A percentile compares a stretch with the other conserved stretches of the same genome.
Evolutionary conservation across 352 stramenopile genomes (phyloP).

Genomic region (Phytophthora macrochlamydospora): DNA sequence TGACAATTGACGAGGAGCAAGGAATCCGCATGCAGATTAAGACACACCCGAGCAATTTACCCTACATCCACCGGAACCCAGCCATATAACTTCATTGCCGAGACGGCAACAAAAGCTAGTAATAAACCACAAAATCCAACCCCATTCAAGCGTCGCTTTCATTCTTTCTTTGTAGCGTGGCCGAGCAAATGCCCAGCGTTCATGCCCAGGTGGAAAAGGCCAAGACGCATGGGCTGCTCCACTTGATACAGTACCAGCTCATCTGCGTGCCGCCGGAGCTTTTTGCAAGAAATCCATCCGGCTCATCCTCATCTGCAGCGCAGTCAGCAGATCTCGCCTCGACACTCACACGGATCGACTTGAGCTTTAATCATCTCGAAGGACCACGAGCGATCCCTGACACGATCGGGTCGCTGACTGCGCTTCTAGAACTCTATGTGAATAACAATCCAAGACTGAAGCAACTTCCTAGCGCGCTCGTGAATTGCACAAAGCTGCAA

Average conservation of each 20-base stretch:
- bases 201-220: conserved; percentile 63
- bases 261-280: conserved; percentile 43
- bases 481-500: conserved; percentile 65
- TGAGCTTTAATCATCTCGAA: conserved; percentile 81
- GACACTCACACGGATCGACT: conserved; percentile 71
- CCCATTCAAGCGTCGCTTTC: conserved; percentile 27
- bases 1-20: conserved; percentile 91
- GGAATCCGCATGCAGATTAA: conserved; percentile 89
- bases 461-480: conserved; percentile 55
- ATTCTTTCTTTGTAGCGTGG: conserved; percentile 1
- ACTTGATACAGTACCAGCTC: conserved; percentile 58
- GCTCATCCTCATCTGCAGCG: conserved; percentile 16
- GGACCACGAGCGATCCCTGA: conserved; percentile 48
- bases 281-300: conserved; percentile 21
- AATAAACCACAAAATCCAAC: conserved; percentile 18
- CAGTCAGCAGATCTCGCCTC: conserved; percentile 30
- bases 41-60: conserved; percentile 89
- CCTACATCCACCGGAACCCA: conserved; percentile 95
- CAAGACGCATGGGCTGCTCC: conserved; percentile 61
- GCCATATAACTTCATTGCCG: conserved; percentile 62
- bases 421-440: conserved; percentile 81
- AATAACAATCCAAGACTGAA: conserved; percentile 82
- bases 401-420: conserved; percentile 52
- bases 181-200: conserved; percentile 17
- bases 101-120: not conserved